Evolutionary conservation across 192 early-diverging fungal genomes (phyloP), one percentile per base, ranked within the genome.

Genomic region (Podila epigama): DNA sequence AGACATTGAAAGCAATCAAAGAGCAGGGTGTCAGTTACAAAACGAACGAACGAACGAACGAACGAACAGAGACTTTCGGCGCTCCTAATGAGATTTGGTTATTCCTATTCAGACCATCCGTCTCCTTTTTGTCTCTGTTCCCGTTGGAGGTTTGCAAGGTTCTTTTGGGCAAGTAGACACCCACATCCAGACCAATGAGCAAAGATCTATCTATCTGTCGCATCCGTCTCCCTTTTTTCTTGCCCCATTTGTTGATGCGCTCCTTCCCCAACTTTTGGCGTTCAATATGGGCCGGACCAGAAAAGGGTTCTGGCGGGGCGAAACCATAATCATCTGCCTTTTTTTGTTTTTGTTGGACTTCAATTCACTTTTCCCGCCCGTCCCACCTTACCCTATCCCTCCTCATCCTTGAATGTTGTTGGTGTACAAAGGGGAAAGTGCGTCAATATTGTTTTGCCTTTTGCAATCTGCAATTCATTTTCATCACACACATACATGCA

Each of bases 51-150:
- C n/a, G n/a, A n/a, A n/a, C n/a, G n/a, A n/a, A n/a, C n/a, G n/a
- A n/a, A n/a, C n/a, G n/a, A n/a, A n/a, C n/a, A n/a, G 94, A 96
- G 86, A 97, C 97, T 37, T 99, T 98, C 88, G 98, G 97, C 86
- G 98, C 98, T 64, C 97, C 98, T 82, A 99, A 99, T 84, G 95
- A 99, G 82, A 97, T 97, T 41, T 86, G 98, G 52, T 98, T n/a
- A n/a, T n/a, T n/a, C n/a, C n/a, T n/a, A n/a, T n/a, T n/a, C n/a
- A n/a, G n/a, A n/a, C n/a, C n/a, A n/a, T n/a, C n/a, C n/a, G n/a
- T n/a, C n/a, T n/a, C n/a, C 90, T 95, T 75, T 87, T 99, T 53
- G 96, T 99, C 36, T 95, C 94, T 55, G 93, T 91, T 63, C 96
- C n/a, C n/a, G n/a, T n/a, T n/a, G n/a, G n/a, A n/a, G n/a, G n/a